Evolutionary conservation across 148 eudicot genomes (phyloP).

Genomic region (Fagopyrum homotropicum): DNA sequence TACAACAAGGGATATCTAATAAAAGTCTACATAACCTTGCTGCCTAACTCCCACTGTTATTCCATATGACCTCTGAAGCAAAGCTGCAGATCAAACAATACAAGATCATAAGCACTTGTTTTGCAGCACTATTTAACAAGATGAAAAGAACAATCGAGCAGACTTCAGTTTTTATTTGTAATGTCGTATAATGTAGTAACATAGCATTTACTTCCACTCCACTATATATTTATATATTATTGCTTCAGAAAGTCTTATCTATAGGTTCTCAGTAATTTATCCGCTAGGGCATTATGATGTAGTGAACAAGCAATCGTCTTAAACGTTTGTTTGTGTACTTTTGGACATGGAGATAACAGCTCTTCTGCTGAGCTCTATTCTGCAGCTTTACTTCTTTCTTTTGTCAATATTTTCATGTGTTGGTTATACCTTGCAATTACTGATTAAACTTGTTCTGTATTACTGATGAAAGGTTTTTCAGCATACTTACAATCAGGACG

Average conservation of each 20-base stretch:
- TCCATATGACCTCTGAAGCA: not conserved
- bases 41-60: not conserved
- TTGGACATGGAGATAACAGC: conserved; percentile 9
- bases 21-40: not conserved
- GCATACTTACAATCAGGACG: conserved; percentile 52
- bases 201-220: not conserved
- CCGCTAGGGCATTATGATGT: not conserved
- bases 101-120: not conserved
- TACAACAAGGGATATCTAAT: not conserved
- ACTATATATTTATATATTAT: too few relatives aligned
- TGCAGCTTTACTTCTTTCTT: not conserved
- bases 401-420: not conserved
- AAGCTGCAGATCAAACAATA: not conserved
- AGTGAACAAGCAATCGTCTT: not conserved
- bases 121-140: conserved; percentile 4
- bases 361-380: not conserved
- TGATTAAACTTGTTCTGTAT: not conserved
- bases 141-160: not conserved
- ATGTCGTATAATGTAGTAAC: not conserved
- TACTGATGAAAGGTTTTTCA: conserved; percentile 37
- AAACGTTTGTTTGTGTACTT: not conserved
- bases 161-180: not conserved
- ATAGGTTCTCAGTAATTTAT: not conserved
- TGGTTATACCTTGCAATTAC: not conserved
- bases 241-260: not conserved